Base-by-base conservation (phyloP, 192 early-diverging fungal genomes). In the Coemansia sp. region DNA sequence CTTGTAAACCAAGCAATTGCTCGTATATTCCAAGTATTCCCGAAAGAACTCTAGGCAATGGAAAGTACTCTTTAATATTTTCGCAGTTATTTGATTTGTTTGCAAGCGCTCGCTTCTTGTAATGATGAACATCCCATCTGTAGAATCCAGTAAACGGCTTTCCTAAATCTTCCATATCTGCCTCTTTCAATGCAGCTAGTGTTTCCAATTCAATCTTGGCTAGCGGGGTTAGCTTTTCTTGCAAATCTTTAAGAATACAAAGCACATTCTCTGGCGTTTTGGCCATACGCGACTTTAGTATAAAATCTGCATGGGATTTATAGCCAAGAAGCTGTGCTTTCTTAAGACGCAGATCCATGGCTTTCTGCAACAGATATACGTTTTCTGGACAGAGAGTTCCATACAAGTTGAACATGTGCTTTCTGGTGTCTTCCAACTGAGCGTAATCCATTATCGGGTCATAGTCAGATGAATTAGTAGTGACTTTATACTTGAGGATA, bases 1-100 rank as follows among this genome's bases (percentile, higher is more conserved):
- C 87, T 14, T 74, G 72, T 38, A 92, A 58, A 0, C 83, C 73
- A 5, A 93, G 69, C 27, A 93, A 77, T 48, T 85, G 60, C 53
- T 87, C 57, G 65, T 92, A 93, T 29, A 91, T 85, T 9, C 82
- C 66, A 5, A 91, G 71, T 69, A 91, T 87, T 43, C 82, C 86
- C 45, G 64, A 50, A 22, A 76, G 86, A 35, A 84, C 85, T 47
- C 49, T 57, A 35, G 79, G 69, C 43, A 87, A 63, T 11, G 82
- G 72, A 60, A 92, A 92, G 65, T 90, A 93, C 67, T 92, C 70
- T 60, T 88, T 89, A 64, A 93, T 63, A 27, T 91, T 82, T 19
- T 90, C 74, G 45, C 88, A 83, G 29, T 91, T 83, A 4, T 79
- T 52, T 53, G 87, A 88, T 24, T 84, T 64, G 5, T 82, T 73